Conservation (phyloP, 768 basidiomycete genomes). For the Mycena olivaceomarginata region DNA sequence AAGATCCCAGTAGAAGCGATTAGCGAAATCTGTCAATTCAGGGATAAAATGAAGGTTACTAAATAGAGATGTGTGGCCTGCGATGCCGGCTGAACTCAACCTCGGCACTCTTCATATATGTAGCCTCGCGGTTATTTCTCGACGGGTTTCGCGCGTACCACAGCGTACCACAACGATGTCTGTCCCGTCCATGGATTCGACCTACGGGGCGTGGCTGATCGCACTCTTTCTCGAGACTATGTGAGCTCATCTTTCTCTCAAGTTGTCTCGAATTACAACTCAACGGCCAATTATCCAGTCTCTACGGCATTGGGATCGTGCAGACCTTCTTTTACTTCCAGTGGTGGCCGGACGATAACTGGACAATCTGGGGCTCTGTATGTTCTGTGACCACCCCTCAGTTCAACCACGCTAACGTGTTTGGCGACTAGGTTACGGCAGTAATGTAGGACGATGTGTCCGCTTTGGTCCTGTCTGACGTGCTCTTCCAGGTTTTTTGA, state of each 20-base stretch:
- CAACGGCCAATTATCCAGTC: neutral
- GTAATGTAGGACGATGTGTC: conserved; percentile 11
- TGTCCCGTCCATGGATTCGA: conserved; percentile 9
- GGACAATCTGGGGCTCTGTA: conserved; percentile 1
- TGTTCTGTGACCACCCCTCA: neutral
- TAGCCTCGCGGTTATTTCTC: too few species aligned
- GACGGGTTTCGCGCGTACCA: too few species aligned
- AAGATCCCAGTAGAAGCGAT: too few species aligned
- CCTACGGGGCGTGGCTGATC: conserved; percentile 37
- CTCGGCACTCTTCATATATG: neutral
- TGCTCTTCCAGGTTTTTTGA: conserved; percentile 12
- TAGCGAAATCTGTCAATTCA: too few species aligned
- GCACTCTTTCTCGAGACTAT: conserved; percentile 35
- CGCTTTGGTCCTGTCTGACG: neutral
- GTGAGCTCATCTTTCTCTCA: neutral
- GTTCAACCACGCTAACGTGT: neutral
- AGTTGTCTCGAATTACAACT: neutral
- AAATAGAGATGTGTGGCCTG: too few species aligned
- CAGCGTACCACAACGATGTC: conserved; percentile 2
- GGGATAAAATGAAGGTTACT: too few species aligned
- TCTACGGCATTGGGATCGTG: conserved; percentile 32
- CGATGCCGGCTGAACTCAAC: neutral
- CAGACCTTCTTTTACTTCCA: conserved; percentile 28
- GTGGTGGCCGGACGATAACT: conserved; percentile 13
- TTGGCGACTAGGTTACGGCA: conserved; percentile 1